Evolutionary conservation across 1,284 basidiomycete species (phyloP), one percentile per base, ranked within the genome.

Genomic region (Golubevia pallescens): DNA sequence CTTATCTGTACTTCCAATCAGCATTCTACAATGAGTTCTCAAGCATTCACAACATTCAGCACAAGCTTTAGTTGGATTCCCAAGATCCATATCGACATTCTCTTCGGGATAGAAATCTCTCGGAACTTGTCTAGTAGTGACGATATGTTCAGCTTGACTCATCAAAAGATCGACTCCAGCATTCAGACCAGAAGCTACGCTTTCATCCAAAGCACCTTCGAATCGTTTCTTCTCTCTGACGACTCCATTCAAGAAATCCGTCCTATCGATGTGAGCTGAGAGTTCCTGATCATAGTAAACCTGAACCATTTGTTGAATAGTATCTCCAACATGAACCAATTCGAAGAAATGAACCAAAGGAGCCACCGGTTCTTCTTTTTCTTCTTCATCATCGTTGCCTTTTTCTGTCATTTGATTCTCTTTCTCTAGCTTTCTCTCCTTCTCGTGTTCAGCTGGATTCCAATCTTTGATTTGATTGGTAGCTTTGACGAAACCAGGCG

Each of bases 221-320:
- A 98, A 98, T 13, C 91, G 89, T 87, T 97, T 97, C 89, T 98
- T 99, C 84, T 98, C 95, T 24, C 96, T 89, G 53, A 98, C 93
- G 4, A 96, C 95, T 0, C 89, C 89, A 80, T 97, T 98, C 68
- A 98, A 84, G 85, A 99, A 99, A 86, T 99, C 96, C 0, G 91
- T 94, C 73, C 90, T 90, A 85, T 96, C 94, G 54, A 97, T 94
- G 78, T 94, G 92, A 0, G 89, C 90, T 1, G 92, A 90, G 81
- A 98, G 87, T 80, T 97, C 95, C 82, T 95, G 95, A 80, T 98
- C 95, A 81, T 95, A 99, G 86, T 96, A 99, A 1, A 98, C 96
- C 75, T 98, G 94, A 1, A 97, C 91, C 91, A 99, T 97, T 28
- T 92, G 93, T 86, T 95, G 93, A 60, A 99, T 97, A 19, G 94